Evolutionary conservation across 176 grass and related monocot species (phyloP).

Genomic region (Paspalum notatum): DNA sequence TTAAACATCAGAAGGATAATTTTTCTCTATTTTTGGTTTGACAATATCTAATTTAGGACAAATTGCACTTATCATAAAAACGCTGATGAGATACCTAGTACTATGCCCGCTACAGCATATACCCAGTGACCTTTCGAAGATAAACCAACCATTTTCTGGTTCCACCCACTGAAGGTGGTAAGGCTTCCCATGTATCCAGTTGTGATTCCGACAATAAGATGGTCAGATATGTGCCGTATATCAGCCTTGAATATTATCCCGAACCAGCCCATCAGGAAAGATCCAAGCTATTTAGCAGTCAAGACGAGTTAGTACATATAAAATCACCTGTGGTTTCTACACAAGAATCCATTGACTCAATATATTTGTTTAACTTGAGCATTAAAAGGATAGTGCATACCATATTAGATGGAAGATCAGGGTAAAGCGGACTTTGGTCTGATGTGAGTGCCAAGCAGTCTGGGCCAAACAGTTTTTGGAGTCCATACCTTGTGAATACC

Average conservation of each 20-base stretch:
- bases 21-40: background rate
- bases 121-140: constrained; percentile 91
- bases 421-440: constrained; percentile 72
- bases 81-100: constrained; percentile 63
- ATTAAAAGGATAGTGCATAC: constrained; percentile 43
- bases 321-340: background rate
- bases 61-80: constrained; percentile 21
- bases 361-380: constrained; percentile 27
- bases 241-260: constrained; percentile 96
- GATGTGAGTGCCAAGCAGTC: constrained; percentile 66
- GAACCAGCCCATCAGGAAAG: constrained; percentile 96
- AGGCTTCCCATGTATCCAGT: constrained; percentile 91
- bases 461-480: constrained; percentile 89
- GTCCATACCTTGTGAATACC: constrained; percentile 92
- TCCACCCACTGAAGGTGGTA: constrained; percentile 97
- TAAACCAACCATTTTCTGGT: constrained; percentile 79
- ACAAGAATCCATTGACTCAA: constrained; percentile 12
- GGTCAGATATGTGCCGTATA: constrained; percentile 71
- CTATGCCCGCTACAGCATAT: constrained; percentile 66
- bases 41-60: constrained; percentile 9
- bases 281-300: constrained; percentile 69
- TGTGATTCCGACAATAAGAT: constrained; percentile 73
- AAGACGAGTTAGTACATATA: background rate
- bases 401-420: constrained; percentile 95
- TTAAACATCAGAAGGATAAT: constrained; percentile 12